Base-by-base conservation (phyloP, 2,329 filamentous ascomycete species). In the Claviceps paspali region DNA sequence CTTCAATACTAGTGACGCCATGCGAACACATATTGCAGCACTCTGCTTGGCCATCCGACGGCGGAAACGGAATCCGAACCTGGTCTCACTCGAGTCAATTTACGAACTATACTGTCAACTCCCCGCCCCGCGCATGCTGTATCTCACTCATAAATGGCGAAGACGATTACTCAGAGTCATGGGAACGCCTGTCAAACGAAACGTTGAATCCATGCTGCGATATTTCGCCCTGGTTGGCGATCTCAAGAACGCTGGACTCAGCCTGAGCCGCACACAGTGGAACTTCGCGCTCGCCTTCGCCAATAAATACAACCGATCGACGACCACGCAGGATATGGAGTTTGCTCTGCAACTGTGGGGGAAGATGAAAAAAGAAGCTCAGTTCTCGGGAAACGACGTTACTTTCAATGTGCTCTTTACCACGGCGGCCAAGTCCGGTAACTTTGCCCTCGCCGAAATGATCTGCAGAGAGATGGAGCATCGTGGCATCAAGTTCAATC, bases 381-480 rank as follows among this genome's bases (percentile, higher is more conserved):
- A 72, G 1, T 56, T 85, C 11, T 61, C 62, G 46, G 78, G 72
- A 26, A 82, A 81, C 47, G 68, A 75, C 34, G 79, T 86, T n/a
- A 93, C 88, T 0, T 92, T 98, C 58, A 94, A 91, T 52, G 81
- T 95, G 33, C 68, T 98, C 10, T 95, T 94, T 48, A 82, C 95
- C 51, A 72, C 85, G 9, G 85, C 91, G 1, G 74, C 84, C 47
- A 92, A 91, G 55, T 76, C 84, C 0, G 82, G 82, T 28, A 91
- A 92, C 51, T 93, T 82, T 46, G 65, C 67, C 1, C 71, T 96
- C 17, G 87, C 86, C 3, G 82, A 95, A 48, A 82, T 84, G 62
- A 73, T 96, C 9, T 76, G 87, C 48, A 67, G 74, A 39, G 87
- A 96, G 59, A 87, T 96, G 78, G 64, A 69, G 35, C 62, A 55